Evolutionary conservation across 2,329 filamentous ascomycete genomes (phyloP).

Genomic region (Penicillium janthinellum): DNA sequence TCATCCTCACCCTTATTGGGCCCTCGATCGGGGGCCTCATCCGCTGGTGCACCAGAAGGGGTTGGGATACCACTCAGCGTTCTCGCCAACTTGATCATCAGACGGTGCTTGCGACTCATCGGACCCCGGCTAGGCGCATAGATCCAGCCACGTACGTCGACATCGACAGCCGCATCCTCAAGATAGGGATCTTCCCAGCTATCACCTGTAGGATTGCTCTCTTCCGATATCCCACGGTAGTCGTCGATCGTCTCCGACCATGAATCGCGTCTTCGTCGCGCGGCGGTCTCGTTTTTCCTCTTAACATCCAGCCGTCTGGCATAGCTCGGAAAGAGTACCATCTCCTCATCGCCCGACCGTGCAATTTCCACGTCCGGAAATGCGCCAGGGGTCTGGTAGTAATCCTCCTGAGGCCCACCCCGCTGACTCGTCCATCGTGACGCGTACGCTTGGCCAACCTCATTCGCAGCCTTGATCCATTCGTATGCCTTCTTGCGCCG

Average conservation of each 20-base stretch:
- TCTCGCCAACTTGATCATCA: constrained; percentile 82
- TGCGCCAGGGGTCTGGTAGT: constrained; percentile 65
- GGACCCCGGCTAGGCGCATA: constrained; percentile 84
- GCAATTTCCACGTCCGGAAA: constrained; percentile 86
- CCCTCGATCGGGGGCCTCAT: constrained; percentile 43
- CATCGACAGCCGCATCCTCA: constrained; percentile 83
- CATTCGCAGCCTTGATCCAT: constrained; percentile 71
- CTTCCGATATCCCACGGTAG: constrained; percentile 43
- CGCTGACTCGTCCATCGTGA: constrained; percentile 54
- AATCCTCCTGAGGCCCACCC: constrained; percentile 50
- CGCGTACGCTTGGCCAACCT: constrained; percentile 68
- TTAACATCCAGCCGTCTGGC: constrained; percentile 68
- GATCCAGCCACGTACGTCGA: constrained; percentile 94
- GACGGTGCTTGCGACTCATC: constrained; percentile 81
- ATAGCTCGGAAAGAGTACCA: constrained; percentile 95
- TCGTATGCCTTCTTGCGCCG: constrained; percentile 76
- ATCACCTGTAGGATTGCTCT: constrained; percentile 68
- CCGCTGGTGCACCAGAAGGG: constrained; percentile 48
- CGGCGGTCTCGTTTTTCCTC: constrained; percentile 36
- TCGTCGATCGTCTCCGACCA: constrained; percentile 37
- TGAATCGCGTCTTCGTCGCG: constrained; percentile 31
- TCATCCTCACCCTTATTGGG: constrained; percentile 58
- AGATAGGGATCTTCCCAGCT: constrained; percentile 81
- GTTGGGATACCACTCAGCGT: constrained; percentile 84
- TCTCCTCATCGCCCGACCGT: constrained; percentile 79